Conservation (phyloP, 1,284 basidiomycete species). For the Leccinum pachyderme region DNA sequence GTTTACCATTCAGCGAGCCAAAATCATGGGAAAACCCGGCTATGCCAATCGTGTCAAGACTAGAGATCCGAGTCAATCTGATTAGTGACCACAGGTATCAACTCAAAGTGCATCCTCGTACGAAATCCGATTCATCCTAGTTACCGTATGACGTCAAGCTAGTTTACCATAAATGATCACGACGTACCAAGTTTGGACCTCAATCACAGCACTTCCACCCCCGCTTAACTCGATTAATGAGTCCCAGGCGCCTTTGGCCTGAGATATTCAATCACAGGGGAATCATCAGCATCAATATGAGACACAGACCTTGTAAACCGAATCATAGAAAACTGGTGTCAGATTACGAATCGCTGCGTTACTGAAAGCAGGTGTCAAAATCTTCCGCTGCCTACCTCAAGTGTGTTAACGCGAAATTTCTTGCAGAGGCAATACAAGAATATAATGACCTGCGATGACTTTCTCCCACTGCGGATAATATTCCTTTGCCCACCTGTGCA, state of each 20-base stretch:
- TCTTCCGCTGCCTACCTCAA: conserved; percentile 42
- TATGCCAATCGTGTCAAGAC: conserved; percentile 59
- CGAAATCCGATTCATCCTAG: conserved; percentile 53
- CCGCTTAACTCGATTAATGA: conserved; percentile 38
- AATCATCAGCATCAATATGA: neutral
- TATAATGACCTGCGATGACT: conserved; percentile 20
- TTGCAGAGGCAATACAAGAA: neutral
- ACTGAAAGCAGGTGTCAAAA: conserved; percentile 47
- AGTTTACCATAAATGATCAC: neutral
- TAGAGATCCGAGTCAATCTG: conserved; percentile 16
- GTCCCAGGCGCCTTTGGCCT: conserved; percentile 51
- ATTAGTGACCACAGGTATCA: conserved; percentile 24
- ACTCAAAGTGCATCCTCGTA: conserved; percentile 29
- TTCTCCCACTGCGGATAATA: conserved; percentile 24
- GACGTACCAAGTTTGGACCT: conserved; percentile 43
- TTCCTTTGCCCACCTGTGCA: conserved; percentile 19
- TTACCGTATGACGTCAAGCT: neutral
- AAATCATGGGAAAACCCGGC: conserved; percentile 63
- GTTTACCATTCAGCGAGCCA: conserved; percentile 48
- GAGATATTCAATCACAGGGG: neutral
- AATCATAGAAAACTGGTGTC: conserved; percentile 45
- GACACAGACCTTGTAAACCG: conserved; percentile 30
- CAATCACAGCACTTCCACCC: conserved; percentile 37
- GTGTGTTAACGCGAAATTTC: neutral
- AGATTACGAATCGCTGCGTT: conserved; percentile 44